Percentiles rank a stretch among this genome's conserved stretches.
These are phyloP conservation scores for Colletotrichum cuscutae DNA, from an alignment of 2,329 filamentous ascomycete genomes.

Conservation along the genomic window DNA sequence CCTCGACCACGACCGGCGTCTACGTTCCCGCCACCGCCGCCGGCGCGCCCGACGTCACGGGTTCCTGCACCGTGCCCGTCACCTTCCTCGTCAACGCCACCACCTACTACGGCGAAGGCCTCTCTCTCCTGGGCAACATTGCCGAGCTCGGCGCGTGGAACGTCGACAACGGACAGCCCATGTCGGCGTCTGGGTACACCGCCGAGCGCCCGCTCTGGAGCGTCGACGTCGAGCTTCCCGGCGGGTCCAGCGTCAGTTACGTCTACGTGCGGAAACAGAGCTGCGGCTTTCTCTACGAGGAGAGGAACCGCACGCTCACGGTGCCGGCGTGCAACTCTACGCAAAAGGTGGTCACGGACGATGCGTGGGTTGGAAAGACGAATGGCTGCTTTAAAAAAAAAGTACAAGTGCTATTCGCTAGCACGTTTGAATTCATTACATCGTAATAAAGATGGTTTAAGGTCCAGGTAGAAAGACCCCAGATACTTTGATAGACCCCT, in stretches of 20 bases:
- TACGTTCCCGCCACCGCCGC: slow-evolving; percentile 49
- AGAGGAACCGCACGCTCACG: slow-evolving; percentile 52
- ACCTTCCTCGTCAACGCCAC: slow-evolving; percentile 57
- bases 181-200: slow-evolving; percentile 55
- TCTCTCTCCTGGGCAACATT: slow-evolving; percentile 56
- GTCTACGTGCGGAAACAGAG: slow-evolving; percentile 57
- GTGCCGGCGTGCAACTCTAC: slow-evolving; percentile 47
- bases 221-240: slow-evolving; percentile 50
- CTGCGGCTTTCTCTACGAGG: slow-evolving; percentile 56
- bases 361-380: slow-evolving; percentile 49
- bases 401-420: neutral
- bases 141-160: slow-evolving; percentile 56
- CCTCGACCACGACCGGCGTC: slow-evolving; percentile 39
- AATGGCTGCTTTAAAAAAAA: slow-evolving; percentile 35
- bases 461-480: neutral
- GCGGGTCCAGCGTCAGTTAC: slow-evolving; percentile 55
- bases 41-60: slow-evolving; percentile 46
- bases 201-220: slow-evolving; percentile 55
- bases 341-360: slow-evolving; percentile 43
- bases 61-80: slow-evolving; percentile 47
- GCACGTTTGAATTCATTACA: neutral
- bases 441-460: neutral
- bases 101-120: slow-evolving; percentile 59
- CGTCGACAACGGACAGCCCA: slow-evolving; percentile 47
- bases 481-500: neutral